Conservation (phyloP, 73 alveolate genomes). For the Diophrys sp. region DNA sequence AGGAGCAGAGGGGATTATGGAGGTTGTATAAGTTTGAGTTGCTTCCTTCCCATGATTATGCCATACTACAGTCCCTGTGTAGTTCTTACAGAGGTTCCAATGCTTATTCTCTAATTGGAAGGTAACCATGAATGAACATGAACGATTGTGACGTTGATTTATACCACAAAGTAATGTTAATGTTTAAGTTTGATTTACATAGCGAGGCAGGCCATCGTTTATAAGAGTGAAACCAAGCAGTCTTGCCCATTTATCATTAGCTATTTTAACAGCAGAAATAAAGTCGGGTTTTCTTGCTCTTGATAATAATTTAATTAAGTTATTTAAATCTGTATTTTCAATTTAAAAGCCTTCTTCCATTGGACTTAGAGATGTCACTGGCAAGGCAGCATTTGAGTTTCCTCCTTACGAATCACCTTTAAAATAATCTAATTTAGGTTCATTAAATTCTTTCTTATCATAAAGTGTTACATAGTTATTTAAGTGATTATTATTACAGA, state of each 20-base stretch:
- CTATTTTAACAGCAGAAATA: background rate
- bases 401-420: no score
- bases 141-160: no score
- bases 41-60: no score
- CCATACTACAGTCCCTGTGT: background rate
- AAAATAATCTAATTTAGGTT: no score
- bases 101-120: background rate
- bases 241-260: background rate
- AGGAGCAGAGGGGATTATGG: no score
- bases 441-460: background rate
- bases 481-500: background rate
- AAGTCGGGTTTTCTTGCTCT: background rate
- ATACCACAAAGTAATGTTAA: background rate
- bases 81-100: background rate
- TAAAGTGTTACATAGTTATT: background rate
- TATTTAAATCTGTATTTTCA: background rate
- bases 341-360: no score
- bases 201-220: background rate
- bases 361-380: no score
- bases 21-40: no score
- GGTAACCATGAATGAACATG: background rate
- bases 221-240: background rate
- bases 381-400: no score
- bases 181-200: background rate
- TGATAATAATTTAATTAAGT: background rate